Conservation (phyloP, 768 basidiomycete species). For the Leccinum ochraceum region DNA sequence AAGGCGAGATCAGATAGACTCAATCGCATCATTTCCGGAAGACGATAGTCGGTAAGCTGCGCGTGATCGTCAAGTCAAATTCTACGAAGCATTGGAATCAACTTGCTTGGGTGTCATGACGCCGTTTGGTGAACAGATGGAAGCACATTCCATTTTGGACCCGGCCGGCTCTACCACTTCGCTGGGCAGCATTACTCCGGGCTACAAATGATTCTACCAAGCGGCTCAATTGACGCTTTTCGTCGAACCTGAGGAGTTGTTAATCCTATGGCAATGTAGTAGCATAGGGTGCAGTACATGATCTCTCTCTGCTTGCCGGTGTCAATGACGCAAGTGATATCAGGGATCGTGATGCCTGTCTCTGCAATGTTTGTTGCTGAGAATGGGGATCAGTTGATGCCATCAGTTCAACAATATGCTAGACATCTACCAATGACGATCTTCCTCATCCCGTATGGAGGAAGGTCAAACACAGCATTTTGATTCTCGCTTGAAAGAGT, state of each 20-base stretch:
- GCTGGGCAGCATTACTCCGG: constrained; percentile 86
- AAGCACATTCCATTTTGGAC: constrained; percentile 90
- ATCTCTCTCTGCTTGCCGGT: constrained; percentile 93
- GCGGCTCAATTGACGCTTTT: constrained; percentile 93
- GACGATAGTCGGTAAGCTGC: constrained; percentile 85
- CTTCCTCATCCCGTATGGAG: constrained; percentile 78
- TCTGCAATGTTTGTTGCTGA: constrained; percentile 92
- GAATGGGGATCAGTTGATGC: neutral
- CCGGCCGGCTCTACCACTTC: constrained; percentile 89
- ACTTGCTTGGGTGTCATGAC: constrained; percentile 76
- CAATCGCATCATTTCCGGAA: constrained; percentile 94
- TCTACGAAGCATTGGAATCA: neutral
- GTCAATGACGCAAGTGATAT: constrained; percentile 96
- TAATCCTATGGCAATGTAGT: constrained; percentile 5
- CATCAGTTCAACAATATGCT: neutral
- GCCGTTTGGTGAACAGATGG: constrained; percentile 88
- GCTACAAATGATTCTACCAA: constrained; percentile 91
- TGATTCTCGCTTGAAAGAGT: constrained; percentile 92
- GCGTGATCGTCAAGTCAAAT: neutral
- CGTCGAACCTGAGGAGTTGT: constrained; percentile 69
- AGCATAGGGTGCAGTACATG: constrained; percentile 47
- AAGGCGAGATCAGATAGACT: constrained; percentile 90
- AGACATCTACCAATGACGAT: constrained; percentile 83
- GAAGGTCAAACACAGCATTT: constrained; percentile 86
- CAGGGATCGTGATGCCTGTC: constrained; percentile 98